These are phyloP conservation scores for Kokia cookei DNA, from an alignment of 441 rosid genomes.

Conservation along the genomic window DNA sequence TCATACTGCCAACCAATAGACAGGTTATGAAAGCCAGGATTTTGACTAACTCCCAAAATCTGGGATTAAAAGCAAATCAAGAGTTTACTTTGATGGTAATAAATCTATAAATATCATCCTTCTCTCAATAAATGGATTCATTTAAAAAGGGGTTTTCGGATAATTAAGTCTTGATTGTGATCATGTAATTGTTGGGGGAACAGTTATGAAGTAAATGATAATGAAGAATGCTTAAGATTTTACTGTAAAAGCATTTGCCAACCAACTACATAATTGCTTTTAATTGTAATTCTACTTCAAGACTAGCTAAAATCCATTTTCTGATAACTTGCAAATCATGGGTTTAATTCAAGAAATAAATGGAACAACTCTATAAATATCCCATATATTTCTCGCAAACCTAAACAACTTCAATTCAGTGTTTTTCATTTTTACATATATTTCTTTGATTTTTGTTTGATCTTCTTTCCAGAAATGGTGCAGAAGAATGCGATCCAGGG, in stretches of 20 bases:
- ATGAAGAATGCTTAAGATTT: not conserved
- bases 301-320: not conserved
- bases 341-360: not conserved
- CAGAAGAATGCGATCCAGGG: slow-evolving; percentile 25
- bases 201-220: not conserved
- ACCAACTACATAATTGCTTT: not conserved
- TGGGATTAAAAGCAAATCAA: not conserved
- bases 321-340: not conserved
- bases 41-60: not conserved
- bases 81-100: not conserved
- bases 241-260: not conserved
- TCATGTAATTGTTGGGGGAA: not conserved
- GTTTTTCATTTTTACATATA: no score
- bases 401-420: not conserved
- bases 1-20: not conserved
- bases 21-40: not conserved
- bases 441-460: not conserved
- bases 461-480: slow-evolving; percentile 7
- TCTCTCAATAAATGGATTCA: not conserved
- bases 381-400: not conserved
- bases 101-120: not conserved
- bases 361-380: slow-evolving; percentile 19
- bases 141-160: not conserved
- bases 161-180: not conserved
- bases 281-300: not conserved